These are phyloP conservation scores for Crithidia expoeki DNA, from an alignment of 208 protist species.

Conservation along the genomic window DNA sequence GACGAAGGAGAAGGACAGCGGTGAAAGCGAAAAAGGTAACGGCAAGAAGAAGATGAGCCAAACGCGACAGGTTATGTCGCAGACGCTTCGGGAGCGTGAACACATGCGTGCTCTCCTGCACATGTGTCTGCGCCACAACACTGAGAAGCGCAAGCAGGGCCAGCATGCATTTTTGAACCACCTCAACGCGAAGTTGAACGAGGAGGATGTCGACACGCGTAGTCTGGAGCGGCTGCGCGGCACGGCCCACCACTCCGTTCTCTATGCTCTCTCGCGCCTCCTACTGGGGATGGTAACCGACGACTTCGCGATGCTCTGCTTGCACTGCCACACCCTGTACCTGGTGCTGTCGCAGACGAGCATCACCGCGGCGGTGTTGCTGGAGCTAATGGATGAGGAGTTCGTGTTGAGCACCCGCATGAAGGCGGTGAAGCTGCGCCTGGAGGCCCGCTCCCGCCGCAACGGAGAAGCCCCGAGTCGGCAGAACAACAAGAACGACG, in stretches of 20 bases:
- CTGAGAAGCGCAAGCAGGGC: slow-evolving; percentile 67
- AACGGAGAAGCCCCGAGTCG: slow-evolving; percentile 5
- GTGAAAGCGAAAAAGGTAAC: slow-evolving; percentile 20
- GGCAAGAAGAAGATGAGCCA: slow-evolving; percentile 47
- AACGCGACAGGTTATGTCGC: slow-evolving; percentile 61
- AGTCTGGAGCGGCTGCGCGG: slow-evolving; percentile 68
- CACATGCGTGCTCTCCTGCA: slow-evolving; percentile 83
- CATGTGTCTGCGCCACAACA: slow-evolving; percentile 89
- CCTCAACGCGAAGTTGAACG: slow-evolving; percentile 62
- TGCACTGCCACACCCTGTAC: slow-evolving; percentile 80
- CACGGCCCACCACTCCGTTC: slow-evolving; percentile 80
- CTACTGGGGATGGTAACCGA: slow-evolving; percentile 88
- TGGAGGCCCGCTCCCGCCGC: slow-evolving; percentile 32
- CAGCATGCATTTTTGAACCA: slow-evolving; percentile 88
- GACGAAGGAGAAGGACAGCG: slow-evolving; percentile 29
- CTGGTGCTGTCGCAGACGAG: slow-evolving; percentile 60
- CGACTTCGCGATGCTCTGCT: slow-evolving; percentile 74
- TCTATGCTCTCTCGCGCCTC: slow-evolving; percentile 79
- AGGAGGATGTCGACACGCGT: slow-evolving; percentile 67
- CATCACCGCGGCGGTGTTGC: slow-evolving; percentile 57
- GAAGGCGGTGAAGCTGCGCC: slow-evolving; percentile 62
- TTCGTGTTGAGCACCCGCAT: slow-evolving; percentile 69
- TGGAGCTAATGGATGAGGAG: slow-evolving; percentile 79
- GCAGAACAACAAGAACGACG: slow-evolving; percentile 10
- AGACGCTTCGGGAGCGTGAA: slow-evolving; percentile 75